Conservation (phyloP, 2,329 filamentous ascomycete species). For the Fusarium avenaceum region DNA sequence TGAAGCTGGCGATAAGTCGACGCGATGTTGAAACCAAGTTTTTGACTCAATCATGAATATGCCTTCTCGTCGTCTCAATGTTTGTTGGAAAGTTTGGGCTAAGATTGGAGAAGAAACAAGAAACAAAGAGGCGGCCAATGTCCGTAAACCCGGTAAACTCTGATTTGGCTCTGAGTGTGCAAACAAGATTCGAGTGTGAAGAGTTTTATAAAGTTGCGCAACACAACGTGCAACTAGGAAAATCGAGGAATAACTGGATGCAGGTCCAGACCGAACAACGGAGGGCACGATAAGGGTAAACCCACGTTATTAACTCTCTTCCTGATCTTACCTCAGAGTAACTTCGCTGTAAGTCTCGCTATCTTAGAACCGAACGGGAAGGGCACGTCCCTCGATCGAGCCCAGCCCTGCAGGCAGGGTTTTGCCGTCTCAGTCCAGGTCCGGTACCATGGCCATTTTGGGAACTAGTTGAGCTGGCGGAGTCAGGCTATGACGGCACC, state of each 20-base stretch:
- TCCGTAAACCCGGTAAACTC: constrained; percentile 38
- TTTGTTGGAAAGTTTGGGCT: constrained; percentile 40
- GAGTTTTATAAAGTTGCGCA: constrained; percentile 17
- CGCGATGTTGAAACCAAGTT: constrained; percentile 34
- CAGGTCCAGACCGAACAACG: constrained; percentile 29
- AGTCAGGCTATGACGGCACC: constrained; percentile 37
- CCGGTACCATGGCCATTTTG: constrained; percentile 35
- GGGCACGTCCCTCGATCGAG: constrained; percentile 43
- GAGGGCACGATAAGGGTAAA: constrained; percentile 42
- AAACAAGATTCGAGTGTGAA: constrained; percentile 6
- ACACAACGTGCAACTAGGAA: constrained; percentile 13
- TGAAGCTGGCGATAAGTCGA: constrained; percentile 18
- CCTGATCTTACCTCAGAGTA: constrained; percentile 32
- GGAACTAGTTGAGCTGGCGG: constrained; percentile 38
- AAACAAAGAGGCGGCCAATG: constrained; percentile 24
- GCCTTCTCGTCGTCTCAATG: constrained; percentile 28
- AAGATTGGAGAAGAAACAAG: constrained; percentile 35
- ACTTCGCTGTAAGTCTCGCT: constrained; percentile 27
- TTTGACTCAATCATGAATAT: constrained; percentile 43
- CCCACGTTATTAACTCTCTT: constrained; percentile 45
- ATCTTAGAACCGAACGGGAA: constrained; percentile 45
- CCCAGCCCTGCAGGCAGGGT: constrained; percentile 40
- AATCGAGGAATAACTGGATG: constrained; percentile 22
- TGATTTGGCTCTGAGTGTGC: constrained; percentile 22
- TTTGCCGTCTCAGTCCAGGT: constrained; percentile 38